These are phyloP conservation scores for Candida pseudofarinosa DNA, from an alignment of 805 yeast genomes.

Conservation along the genomic window DNA sequence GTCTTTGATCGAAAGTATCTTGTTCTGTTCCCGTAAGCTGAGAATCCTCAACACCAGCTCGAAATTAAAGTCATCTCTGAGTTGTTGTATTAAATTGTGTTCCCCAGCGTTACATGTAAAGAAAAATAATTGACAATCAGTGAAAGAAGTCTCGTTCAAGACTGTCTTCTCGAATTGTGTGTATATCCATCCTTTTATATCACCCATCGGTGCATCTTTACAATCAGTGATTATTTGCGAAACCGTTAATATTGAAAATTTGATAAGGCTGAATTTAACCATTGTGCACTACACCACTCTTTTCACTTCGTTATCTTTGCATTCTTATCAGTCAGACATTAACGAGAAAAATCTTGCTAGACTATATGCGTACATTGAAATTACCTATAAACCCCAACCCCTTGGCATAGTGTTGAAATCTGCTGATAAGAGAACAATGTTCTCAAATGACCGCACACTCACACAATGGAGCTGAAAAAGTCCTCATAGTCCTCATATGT, in stretches of 20 bases:
- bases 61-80: constrained; percentile 39
- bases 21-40: constrained; percentile 38
- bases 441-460: too few relatives aligned
- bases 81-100: neutral
- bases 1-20: constrained; percentile 37
- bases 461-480: too few relatives aligned
- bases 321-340: neutral
- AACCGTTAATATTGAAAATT: too few relatives aligned
- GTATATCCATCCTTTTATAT: neutral
- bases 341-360: neutral
- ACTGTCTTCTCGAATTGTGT: neutral
- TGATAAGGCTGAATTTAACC: neutral
- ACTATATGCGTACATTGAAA: neutral
- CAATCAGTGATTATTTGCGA: constrained; percentile 1
- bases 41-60: constrained; percentile 47
- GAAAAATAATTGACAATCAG: neutral
- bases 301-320: neutral
- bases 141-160: neutral
- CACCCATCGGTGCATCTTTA: neutral
- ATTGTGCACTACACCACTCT: neutral
- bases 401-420: too few relatives aligned
- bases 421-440: too few relatives aligned
- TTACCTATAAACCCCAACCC: too few relatives aligned
- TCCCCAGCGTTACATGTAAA: neutral
- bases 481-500: too few relatives aligned